A percentile compares a stretch with the other conserved stretches of the same genome.
phyloP scores from a whole-genome alignment of 2,329 filamentous ascomycete genomes.

The Incumbomyces delicatus region DNA sequence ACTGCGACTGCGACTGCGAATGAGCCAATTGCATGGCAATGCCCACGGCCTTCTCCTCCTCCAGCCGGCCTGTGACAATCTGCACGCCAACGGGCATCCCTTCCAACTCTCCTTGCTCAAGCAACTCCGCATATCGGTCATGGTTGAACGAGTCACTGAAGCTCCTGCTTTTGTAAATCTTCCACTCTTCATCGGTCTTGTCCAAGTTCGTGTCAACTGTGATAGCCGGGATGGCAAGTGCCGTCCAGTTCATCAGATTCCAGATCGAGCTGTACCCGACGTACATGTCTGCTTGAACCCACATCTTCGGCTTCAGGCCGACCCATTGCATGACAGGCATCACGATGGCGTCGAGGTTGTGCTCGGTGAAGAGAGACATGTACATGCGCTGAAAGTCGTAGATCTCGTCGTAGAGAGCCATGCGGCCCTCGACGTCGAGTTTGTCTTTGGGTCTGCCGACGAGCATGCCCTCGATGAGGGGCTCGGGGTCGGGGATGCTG shows the following conservation, averaged over 20 bases:
- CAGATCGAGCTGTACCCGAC: slow-evolving; percentile 28
- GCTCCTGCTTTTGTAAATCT: slow-evolving; percentile 25
- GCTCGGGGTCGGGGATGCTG: slow-evolving; percentile 21
- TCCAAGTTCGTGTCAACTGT: slow-evolving; percentile 24
- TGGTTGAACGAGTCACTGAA: slow-evolving; percentile 26
- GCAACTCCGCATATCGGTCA: slow-evolving; percentile 25
- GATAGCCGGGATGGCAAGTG: slow-evolving; percentile 26
- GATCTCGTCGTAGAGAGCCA: slow-evolving; percentile 23
- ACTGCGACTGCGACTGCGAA: slow-evolving; percentile 11
- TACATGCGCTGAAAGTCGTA: slow-evolving; percentile 23
- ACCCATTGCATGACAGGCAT: slow-evolving; percentile 27
- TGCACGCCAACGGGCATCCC: slow-evolving; percentile 34
- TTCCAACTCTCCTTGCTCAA: slow-evolving; percentile 25
- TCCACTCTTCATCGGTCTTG: slow-evolving; percentile 23
- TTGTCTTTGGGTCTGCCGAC: slow-evolving; percentile 24
- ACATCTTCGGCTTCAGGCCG: slow-evolving; percentile 24
- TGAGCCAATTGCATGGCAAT: slow-evolving; percentile 12
- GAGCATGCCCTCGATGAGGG: slow-evolving; percentile 28
- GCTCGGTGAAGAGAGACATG: slow-evolving; percentile 24
- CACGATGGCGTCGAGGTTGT: slow-evolving; percentile 26
- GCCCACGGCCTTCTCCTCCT: slow-evolving; percentile 17
- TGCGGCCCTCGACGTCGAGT: slow-evolving; percentile 22
- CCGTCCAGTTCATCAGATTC: slow-evolving; percentile 28
- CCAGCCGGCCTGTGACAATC: slow-evolving; percentile 16
- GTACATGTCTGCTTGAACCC: slow-evolving; percentile 28